phyloP scores from a whole-genome alignment of 2,329 filamentous ascomycete species.

The Aspergillus awamori region DNA sequence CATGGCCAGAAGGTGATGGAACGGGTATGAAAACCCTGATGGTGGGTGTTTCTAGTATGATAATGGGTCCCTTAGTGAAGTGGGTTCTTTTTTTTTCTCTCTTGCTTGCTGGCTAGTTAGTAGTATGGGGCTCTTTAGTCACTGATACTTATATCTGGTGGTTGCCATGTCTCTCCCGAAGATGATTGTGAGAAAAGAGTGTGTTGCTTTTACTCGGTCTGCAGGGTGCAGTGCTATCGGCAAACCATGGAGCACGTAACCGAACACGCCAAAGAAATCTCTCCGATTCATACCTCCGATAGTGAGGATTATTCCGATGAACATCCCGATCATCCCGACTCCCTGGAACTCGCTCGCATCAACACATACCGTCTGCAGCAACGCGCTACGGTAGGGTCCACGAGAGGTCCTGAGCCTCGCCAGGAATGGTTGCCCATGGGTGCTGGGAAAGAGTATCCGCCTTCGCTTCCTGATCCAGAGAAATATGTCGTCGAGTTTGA shows the following conservation, averaged over 20 bases:
- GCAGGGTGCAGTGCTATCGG: neutral
- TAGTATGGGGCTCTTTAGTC: too few relatives aligned
- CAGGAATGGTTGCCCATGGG: constrained; percentile 31
- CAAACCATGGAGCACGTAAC: neutral
- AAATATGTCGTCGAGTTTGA: constrained; percentile 61
- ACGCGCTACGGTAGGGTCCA: constrained; percentile 26
- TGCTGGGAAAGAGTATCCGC: constrained; percentile 54
- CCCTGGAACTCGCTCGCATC: constrained; percentile 26
- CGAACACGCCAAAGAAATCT: neutral
- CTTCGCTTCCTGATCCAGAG: constrained; percentile 52
- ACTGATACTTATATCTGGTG: neutral
- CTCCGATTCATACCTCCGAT: neutral
- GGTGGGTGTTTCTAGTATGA: neutral
- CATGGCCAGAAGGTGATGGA: neutral
- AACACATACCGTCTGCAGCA: constrained; percentile 28
- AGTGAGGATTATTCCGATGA: constrained; percentile 6
- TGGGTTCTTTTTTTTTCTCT: too few relatives aligned
- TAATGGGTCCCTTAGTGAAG: too few relatives aligned
- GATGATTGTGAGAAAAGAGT: neutral
- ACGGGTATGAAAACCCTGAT: neutral
- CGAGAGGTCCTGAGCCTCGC: constrained; percentile 19
- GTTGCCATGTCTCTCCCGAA: neutral
- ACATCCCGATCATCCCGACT: constrained; percentile 19
- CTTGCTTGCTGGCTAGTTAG: too few relatives aligned
- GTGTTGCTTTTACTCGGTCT: neutral